Conservation (phyloP, 2,329 filamentous ascomycete species). For the Paramyrothecium roridum region DNA sequence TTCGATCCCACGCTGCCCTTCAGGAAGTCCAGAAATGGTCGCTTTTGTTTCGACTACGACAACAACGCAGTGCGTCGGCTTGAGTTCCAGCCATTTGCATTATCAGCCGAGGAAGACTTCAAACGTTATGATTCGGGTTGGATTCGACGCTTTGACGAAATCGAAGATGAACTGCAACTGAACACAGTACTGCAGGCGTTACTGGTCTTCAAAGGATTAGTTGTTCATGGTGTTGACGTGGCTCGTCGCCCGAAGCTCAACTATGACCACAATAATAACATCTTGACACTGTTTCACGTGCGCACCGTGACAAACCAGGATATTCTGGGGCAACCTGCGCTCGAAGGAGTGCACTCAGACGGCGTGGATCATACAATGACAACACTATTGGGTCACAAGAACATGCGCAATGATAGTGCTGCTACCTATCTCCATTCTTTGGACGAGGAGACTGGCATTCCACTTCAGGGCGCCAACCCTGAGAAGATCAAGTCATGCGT, state of each 20-base stretch:
- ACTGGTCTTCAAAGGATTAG: slow-evolving; percentile 23
- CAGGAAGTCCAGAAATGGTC: slow-evolving; percentile 18
- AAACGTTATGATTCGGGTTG: slow-evolving; percentile 24
- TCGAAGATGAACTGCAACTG: slow-evolving; percentile 20
- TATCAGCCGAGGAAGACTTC: slow-evolving; percentile 24
- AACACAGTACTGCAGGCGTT: slow-evolving; percentile 26
- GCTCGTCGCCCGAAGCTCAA: slow-evolving; percentile 17
- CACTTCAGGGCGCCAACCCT: slow-evolving; percentile 13
- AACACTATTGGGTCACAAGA: slow-evolving; percentile 19
- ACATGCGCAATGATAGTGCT: slow-evolving; percentile 22
- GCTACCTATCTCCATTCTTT: slow-evolving; percentile 25
- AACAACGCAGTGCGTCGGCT: slow-evolving; percentile 17
- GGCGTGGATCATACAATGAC: slow-evolving; percentile 30
- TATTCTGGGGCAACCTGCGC: slow-evolving; percentile 24
- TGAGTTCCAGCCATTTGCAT: slow-evolving; percentile 23
- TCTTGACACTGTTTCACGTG: slow-evolving; percentile 23
- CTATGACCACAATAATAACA: slow-evolving; percentile 19
- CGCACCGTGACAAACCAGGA: slow-evolving; percentile 23
- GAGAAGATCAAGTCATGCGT: slow-evolving; percentile 15
- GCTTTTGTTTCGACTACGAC: slow-evolving; percentile 21
- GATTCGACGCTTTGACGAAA: slow-evolving; percentile 22
- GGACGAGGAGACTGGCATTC: slow-evolving; percentile 18
- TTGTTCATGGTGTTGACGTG: slow-evolving; percentile 18
- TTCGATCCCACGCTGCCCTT: slow-evolving; percentile 23
- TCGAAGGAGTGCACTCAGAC: slow-evolving; percentile 28